A percentile compares a stretch with the other conserved stretches of the same genome.
Evolutionary conservation across 1,284 basidiomycete genomes (phyloP).

Genomic region (Moniliella sp.): DNA sequence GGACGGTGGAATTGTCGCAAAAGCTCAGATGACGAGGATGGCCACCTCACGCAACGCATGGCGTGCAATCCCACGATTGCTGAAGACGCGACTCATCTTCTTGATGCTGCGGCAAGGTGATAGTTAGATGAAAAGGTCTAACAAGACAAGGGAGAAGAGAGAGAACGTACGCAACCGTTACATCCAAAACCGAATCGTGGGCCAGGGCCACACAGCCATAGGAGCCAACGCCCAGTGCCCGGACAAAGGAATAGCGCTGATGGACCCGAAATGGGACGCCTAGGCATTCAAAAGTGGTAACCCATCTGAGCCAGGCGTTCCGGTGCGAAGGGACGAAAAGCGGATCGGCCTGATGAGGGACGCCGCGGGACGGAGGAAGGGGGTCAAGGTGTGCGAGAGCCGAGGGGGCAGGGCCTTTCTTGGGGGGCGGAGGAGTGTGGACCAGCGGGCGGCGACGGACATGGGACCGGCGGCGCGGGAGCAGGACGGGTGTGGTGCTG

Average conservation of each 20-base stretch:
- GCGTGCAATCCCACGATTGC: slow-evolving; percentile 23
- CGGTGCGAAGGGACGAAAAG: too few species aligned
- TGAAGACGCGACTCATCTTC: slow-evolving; percentile 29
- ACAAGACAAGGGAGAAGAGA: background rate
- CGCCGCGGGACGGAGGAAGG: too few species aligned
- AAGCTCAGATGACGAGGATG: slow-evolving; percentile 18
- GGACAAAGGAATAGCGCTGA: slow-evolving; percentile 24
- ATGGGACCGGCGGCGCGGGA: too few species aligned
- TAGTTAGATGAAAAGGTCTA: background rate
- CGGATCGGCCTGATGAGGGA: too few species aligned
- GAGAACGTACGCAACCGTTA: slow-evolving; percentile 19
- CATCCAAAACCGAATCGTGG: slow-evolving; percentile 15
- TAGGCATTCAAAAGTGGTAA: slow-evolving; percentile 24
- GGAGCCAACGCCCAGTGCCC: slow-evolving; percentile 29
- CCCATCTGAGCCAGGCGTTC: too few species aligned
- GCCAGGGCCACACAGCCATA: slow-evolving; percentile 31
- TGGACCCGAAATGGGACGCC: slow-evolving; percentile 29
- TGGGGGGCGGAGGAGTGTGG: too few species aligned
- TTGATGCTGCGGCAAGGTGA: slow-evolving; percentile 11
- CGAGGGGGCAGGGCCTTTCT: too few species aligned
- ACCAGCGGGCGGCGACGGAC: too few species aligned
- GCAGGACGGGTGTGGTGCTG: too few species aligned
- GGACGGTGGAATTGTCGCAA: slow-evolving; percentile 22
- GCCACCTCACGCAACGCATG: slow-evolving; percentile 27
- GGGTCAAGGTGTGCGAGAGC: too few species aligned